A percentile compares a stretch with the other conserved stretches of the same genome.
Conservation (phyloP, 768 basidiomycete species). For the Nidularia sp. region DNA sequence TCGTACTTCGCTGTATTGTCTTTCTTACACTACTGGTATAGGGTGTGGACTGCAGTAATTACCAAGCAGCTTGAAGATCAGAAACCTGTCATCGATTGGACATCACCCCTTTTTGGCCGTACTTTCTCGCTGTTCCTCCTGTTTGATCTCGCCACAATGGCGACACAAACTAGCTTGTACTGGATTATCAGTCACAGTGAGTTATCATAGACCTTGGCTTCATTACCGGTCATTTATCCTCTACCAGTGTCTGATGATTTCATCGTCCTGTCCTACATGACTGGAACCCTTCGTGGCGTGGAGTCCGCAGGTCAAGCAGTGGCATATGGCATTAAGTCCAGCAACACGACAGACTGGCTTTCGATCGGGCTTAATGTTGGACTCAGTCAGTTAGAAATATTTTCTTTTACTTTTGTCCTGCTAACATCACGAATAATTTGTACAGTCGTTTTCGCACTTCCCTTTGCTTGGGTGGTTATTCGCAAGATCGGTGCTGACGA, state of each 20-base stretch:
- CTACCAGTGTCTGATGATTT: slow-evolving; percentile 26
- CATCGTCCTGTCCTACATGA: slow-evolving; percentile 26
- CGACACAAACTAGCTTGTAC: slow-evolving; percentile 25
- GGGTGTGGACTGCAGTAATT: slow-evolving; percentile 25
- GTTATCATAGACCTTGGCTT: neutral
- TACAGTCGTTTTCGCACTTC: slow-evolving; percentile 22
- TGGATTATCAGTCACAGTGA: slow-evolving; percentile 27
- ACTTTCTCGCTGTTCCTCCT: slow-evolving; percentile 24
- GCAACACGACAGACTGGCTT: slow-evolving; percentile 24
- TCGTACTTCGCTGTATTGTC: neutral
- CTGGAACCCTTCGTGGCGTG: slow-evolving; percentile 24
- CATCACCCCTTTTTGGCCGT: slow-evolving; percentile 20
- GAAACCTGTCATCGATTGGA: slow-evolving; percentile 27
- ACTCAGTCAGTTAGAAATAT: slow-evolving; percentile 15
- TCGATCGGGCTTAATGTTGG: slow-evolving; percentile 27
- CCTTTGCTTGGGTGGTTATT: slow-evolving; percentile 23
- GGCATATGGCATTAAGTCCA: slow-evolving; percentile 27
- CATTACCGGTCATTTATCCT: too few relatives aligned
- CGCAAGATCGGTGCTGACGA: slow-evolving; percentile 23
- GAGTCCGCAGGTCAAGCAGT: slow-evolving; percentile 28
- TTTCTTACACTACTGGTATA: neutral
- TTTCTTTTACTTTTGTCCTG: too few relatives aligned
- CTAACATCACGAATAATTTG: too few relatives aligned
- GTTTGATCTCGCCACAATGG: slow-evolving; percentile 27
- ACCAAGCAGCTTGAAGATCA: slow-evolving; percentile 24